Percentiles rank a stretch among this genome's conserved stretches.
These are phyloP conservation scores for Gossypium ekmanianum DNA, from an alignment of 345 rosid species.

Conservation along the genomic window DNA sequence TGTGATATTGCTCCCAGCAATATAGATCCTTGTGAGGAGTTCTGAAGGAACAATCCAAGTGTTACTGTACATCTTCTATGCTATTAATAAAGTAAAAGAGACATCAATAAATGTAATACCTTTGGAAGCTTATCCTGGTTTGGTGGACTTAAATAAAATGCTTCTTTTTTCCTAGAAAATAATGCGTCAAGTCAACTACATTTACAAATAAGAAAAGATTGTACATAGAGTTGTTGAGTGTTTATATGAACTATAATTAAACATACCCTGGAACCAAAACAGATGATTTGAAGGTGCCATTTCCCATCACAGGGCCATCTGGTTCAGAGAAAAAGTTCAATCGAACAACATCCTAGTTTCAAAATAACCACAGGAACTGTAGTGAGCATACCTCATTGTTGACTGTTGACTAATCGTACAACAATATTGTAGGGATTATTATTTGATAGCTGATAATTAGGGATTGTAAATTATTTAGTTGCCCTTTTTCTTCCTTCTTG, in stretches of 20 bases:
- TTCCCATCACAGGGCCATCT: constrained; percentile 89
- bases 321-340: constrained; percentile 87
- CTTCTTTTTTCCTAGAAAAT: constrained; percentile 68
- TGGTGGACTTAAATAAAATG: constrained; percentile 82
- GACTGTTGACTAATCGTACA: too few relatives aligned
- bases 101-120: constrained; percentile 30
- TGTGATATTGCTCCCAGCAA: constrained; percentile 76
- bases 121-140: constrained; percentile 79
- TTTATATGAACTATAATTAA: constrained; percentile 1
- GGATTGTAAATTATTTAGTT: too few relatives aligned
- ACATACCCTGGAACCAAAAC: constrained; percentile 80
- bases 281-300: constrained; percentile 79
- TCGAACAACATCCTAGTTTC: constrained; percentile 55
- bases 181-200: constrained; percentile 17
- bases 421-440: too few relatives aligned
- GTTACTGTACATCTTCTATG: constrained; percentile 9
- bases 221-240: constrained; percentile 1
- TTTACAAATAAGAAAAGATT: constrained; percentile 6
- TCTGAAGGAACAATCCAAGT: constrained; percentile 44
- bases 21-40: constrained; percentile 73
- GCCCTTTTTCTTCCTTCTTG: too few relatives aligned
- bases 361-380: constrained; percentile 1
- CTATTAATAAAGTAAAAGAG: neutral
- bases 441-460: too few relatives aligned
- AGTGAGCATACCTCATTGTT: neutral